phyloP scores from a whole-genome alignment of 2,329 filamentous ascomycete species.

The Penicillium aurantiogriseum region DNA sequence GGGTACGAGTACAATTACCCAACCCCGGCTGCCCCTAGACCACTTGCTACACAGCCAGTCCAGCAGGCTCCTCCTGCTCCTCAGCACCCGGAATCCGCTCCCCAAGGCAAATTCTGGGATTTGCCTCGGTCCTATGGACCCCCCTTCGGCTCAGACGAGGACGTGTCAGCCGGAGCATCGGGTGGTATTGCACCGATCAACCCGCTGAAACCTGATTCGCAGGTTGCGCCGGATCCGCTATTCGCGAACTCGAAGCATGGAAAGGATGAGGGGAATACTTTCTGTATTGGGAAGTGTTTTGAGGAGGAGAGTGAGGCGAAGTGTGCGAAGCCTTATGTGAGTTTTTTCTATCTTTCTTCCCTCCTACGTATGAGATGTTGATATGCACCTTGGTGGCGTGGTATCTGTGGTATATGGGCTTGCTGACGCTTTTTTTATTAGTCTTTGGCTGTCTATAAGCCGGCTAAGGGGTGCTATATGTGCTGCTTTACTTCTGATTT shows the following conservation, averaged over 20 bases:
- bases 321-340: conserved; percentile 16
- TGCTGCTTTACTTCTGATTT: conserved; percentile 16
- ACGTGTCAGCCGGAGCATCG: not conserved
- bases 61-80: not conserved
- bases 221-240: conserved; percentile 13
- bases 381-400: no score
- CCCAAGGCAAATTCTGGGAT: not conserved
- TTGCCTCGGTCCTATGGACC: not conserved
- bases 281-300: conserved; percentile 19
- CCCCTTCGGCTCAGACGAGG: not conserved
- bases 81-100: not conserved
- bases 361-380: not conserved
- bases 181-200: conserved; percentile 12
- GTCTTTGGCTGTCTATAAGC: conserved; percentile 6
- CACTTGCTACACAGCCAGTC: not conserved
- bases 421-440: not conserved
- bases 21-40: not conserved
- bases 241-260: not conserved
- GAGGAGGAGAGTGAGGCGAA: conserved; percentile 7
- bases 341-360: not conserved
- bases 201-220: conserved; percentile 4
- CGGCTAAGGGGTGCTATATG: conserved; percentile 15
- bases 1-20: not conserved
- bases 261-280: conserved; percentile 18
- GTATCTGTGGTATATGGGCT: no score